Percentiles rank a stretch among this genome's conserved stretches.
Evolutionary conservation across 805 yeast species (phyloP).

Genomic region (Limtongia smithiae): DNA sequence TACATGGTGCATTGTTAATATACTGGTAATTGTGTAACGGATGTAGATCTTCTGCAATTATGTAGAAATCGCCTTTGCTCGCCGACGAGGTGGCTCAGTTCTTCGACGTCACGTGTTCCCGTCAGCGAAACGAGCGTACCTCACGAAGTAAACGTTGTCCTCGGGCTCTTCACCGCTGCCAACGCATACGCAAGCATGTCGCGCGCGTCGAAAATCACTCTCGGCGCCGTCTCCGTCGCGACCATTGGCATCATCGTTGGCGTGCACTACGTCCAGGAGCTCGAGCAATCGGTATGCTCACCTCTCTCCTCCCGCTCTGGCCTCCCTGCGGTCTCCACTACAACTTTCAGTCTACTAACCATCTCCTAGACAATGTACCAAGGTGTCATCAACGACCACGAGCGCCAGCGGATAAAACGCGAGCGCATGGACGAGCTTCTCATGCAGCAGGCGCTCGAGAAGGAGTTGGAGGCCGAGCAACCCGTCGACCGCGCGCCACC

Average conservation of each 20-base stretch:
- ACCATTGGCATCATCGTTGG: constrained; percentile 25
- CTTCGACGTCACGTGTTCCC: too few species aligned
- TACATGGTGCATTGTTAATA: too few species aligned
- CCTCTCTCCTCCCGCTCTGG: not conserved
- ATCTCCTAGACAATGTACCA: constrained; percentile 23
- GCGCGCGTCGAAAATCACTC: constrained; percentile 27
- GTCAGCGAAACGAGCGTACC: too few species aligned
- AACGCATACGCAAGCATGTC: too few species aligned
- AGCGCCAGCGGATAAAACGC: constrained; percentile 27
- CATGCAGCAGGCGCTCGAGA: constrained; percentile 26
- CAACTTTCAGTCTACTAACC: not conserved
- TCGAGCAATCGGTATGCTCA: constrained; percentile 16
- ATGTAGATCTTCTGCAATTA: too few species aligned
- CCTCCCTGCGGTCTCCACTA: not conserved
- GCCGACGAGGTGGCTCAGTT: too few species aligned
- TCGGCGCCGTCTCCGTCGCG: constrained; percentile 11
- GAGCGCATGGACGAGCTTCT: constrained; percentile 28
- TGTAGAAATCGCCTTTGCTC: too few species aligned
- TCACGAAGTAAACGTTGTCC: too few species aligned
- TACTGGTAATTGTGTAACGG: too few species aligned
- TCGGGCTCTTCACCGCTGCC: too few species aligned
- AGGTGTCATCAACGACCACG: constrained; percentile 30
- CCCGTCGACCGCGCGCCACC: constrained; percentile 20
- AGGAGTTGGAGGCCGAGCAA: constrained; percentile 29
- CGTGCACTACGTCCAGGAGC: constrained; percentile 29